Evolutionary conservation across 2,329 filamentous ascomycete species (phyloP).

Genomic region (Fusarium torulosum): DNA sequence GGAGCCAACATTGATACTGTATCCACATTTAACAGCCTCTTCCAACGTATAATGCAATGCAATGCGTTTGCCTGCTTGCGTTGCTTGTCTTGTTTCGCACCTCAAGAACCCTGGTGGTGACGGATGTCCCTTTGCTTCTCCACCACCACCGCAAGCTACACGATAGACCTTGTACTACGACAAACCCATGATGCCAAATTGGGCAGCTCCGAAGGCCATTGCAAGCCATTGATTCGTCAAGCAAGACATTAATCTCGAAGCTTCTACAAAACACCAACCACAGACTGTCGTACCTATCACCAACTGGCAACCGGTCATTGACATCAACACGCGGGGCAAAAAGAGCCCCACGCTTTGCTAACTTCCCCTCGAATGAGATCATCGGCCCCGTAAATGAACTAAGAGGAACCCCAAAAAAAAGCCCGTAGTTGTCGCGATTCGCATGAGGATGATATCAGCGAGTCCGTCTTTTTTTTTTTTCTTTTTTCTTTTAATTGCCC

Average conservation of each 20-base stretch:
- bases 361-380: slow-evolving; percentile 33
- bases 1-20: slow-evolving; percentile 10
- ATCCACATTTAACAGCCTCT: slow-evolving; percentile 13
- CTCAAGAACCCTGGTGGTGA: slow-evolving; percentile 40
- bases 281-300: slow-evolving; percentile 14
- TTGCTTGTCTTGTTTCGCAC: slow-evolving; percentile 10
- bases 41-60: neutral
- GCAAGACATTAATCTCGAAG: slow-evolving; percentile 27
- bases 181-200: slow-evolving; percentile 14
- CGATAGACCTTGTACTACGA: slow-evolving; percentile 1
- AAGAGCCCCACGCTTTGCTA: slow-evolving; percentile 26
- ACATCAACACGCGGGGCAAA: slow-evolving; percentile 20
- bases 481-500: slow-evolving; percentile 1
- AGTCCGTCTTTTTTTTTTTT: neutral
- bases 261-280: slow-evolving; percentile 28
- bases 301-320: neutral
- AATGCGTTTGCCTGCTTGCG: neutral
- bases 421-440: slow-evolving; percentile 16
- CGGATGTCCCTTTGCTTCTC: slow-evolving; percentile 11
- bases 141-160: slow-evolving; percentile 12
- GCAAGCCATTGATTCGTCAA: slow-evolving; percentile 15
- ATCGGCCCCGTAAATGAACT: slow-evolving; percentile 40
- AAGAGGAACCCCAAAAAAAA: slow-evolving; percentile 27
- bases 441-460: slow-evolving; percentile 38
- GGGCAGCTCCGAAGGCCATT: slow-evolving; percentile 31